phyloP scores from a whole-genome alignment of 768 basidiomycete genomes.

The Leccinum sublutescens region DNA sequence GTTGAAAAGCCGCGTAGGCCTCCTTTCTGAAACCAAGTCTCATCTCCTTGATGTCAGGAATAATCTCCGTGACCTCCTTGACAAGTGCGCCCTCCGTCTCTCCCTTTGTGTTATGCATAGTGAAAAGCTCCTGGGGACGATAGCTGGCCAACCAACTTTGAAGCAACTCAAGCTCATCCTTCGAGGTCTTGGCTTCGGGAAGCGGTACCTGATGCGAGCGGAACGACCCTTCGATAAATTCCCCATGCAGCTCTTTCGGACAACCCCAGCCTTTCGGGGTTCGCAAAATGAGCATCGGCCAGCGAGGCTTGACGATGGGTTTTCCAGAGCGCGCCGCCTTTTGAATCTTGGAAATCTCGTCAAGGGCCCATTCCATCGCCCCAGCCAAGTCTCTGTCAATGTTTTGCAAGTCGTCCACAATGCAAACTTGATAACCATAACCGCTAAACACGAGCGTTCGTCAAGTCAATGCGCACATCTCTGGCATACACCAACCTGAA shows the following conservation, averaged over 20 bases:
- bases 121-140: conserved; percentile 64
- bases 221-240: conserved; percentile 79
- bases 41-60: conserved; percentile 55
- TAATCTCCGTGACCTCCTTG: conserved; percentile 53
- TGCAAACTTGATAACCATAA: conserved; percentile 86
- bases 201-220: conserved; percentile 89
- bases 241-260: conserved; percentile 63
- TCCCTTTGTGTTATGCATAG: conserved; percentile 9
- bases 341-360: conserved; percentile 76
- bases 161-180: conserved; percentile 60
- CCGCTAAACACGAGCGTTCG: conserved; percentile 41
- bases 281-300: conserved; percentile 84
- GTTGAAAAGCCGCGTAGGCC: conserved; percentile 58
- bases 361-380: conserved; percentile 77
- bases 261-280: conserved; percentile 83
- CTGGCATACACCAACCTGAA: conserved; percentile 53
- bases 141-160: conserved; percentile 77
- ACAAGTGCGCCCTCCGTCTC: conserved; percentile 47
- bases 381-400: conserved; percentile 80
- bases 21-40: conserved; percentile 72
- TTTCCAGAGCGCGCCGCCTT: conserved; percentile 70
- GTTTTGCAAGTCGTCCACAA: conserved; percentile 65
- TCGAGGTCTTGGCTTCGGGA: conserved; percentile 62
- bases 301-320: conserved; percentile 84
- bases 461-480: not conserved